Percentiles rank a stretch among this genome's conserved stretches.
These are phyloP conservation scores for Coemansia sp. DNA, from an alignment of 192 early-diverging fungal genomes.

Conservation along the genomic window DNA sequence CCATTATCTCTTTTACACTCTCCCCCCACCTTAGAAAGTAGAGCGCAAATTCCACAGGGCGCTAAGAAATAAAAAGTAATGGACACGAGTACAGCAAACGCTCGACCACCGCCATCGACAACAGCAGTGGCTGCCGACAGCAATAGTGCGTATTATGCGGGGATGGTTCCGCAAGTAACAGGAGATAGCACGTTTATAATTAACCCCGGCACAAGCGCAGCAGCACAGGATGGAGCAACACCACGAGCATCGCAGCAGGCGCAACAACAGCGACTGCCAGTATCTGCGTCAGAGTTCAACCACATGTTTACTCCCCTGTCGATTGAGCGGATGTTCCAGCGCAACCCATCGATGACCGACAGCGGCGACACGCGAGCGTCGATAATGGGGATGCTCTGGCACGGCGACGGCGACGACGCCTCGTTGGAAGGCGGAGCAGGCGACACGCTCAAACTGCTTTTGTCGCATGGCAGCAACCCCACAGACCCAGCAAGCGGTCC, in stretches of 20 bases:
- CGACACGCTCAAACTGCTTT: conserved; percentile 41
- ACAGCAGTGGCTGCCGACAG: neutral
- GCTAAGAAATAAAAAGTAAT: neutral
- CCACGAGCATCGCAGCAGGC: neutral
- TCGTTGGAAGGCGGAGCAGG: conserved; percentile 37
- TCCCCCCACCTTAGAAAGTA: conserved; percentile 2
- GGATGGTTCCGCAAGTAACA: conserved; percentile 9
- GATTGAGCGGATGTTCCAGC: conserved; percentile 49
- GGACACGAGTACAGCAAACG: conserved; percentile 12
- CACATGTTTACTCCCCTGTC: conserved; percentile 55
- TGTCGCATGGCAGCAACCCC: conserved; percentile 51
- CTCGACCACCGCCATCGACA: conserved; percentile 3
- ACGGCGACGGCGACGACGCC: conserved; percentile 19
- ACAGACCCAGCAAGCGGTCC: neutral
- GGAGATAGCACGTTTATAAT: conserved; percentile 44
- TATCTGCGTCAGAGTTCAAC: conserved; percentile 40
- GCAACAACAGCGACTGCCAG: conserved; percentile 24
- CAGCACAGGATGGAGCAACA: conserved; percentile 9
- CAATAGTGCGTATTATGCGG: conserved; percentile 7
- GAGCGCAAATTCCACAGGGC: neutral
- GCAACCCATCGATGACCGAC: conserved; percentile 10
- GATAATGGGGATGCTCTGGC: conserved; percentile 43
- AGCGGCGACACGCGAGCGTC: conserved; percentile 23
- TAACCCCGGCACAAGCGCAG: conserved; percentile 21
- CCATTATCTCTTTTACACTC: neutral